phyloP scores from a whole-genome alignment of 805 yeast genomes.

The Hanseniaspora vineae region DNA sequence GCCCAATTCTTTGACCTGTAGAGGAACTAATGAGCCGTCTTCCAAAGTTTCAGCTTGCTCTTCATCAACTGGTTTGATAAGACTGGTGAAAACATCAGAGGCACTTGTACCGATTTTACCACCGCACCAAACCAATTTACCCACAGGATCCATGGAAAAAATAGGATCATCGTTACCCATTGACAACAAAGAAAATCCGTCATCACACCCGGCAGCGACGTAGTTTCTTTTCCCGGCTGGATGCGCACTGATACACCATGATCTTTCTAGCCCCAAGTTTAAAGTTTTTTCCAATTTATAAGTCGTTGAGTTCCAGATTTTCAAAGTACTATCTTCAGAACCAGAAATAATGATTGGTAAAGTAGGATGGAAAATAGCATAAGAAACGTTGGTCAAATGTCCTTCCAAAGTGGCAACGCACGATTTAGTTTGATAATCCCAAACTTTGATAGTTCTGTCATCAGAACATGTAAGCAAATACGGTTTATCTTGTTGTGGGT shows the following conservation, averaged over 20 bases:
- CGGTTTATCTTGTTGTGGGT: slow-evolving; percentile 96
- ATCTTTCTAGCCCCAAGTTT: slow-evolving; percentile 86
- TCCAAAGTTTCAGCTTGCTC: slow-evolving; percentile 34
- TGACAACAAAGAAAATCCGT: slow-evolving; percentile 80
- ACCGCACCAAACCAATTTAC: slow-evolving; percentile 76
- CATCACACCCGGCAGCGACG: slow-evolving; percentile 87
- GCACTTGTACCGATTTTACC: slow-evolving; percentile 45
- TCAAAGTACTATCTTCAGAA: slow-evolving; percentile 89
- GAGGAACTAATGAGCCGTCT: slow-evolving; percentile 70
- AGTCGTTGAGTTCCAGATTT: slow-evolving; percentile 90
- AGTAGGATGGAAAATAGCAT: slow-evolving; percentile 97
- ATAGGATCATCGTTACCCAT: slow-evolving; percentile 92
- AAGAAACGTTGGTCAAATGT: slow-evolving; percentile 86
- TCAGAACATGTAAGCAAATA: slow-evolving; percentile 85
- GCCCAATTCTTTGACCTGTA: slow-evolving; percentile 87
- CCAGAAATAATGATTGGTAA: slow-evolving; percentile 91
- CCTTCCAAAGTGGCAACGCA: slow-evolving; percentile 92
- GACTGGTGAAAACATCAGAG: slow-evolving; percentile 68
- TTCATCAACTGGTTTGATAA: slow-evolving; percentile 42
- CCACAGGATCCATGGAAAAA: slow-evolving; percentile 83
- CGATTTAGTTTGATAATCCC: slow-evolving; percentile 97
- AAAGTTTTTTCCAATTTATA: slow-evolving; percentile 87
- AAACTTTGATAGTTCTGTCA: slow-evolving; percentile 75
- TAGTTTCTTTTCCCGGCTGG: slow-evolving; percentile 54
- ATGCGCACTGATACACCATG: slow-evolving; percentile 83